Percentiles rank a stretch among this genome's conserved stretches.
Conservation (phyloP, 495 filamentous ascomycete genomes). For the Daldinia concentrica region DNA sequence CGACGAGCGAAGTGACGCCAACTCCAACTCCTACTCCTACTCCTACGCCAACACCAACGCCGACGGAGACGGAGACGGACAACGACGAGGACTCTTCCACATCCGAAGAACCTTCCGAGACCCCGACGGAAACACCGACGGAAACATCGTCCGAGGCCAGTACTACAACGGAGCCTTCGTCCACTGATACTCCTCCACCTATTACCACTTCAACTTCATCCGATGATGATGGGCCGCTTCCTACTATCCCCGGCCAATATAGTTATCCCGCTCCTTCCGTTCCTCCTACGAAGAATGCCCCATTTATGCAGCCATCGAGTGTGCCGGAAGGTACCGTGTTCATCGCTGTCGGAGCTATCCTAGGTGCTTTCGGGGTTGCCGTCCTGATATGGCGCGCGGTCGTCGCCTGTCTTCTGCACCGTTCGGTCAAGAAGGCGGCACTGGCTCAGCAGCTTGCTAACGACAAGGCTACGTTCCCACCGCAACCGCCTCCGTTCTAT, state of each 20-base stretch:
- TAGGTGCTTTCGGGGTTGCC: slow-evolving; percentile 81
- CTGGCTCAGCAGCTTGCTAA: slow-evolving; percentile 72
- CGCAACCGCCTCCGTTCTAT: slow-evolving; percentile 63
- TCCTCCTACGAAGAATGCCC: slow-evolving; percentile 83
- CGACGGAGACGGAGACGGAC: background rate
- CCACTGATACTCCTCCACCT: slow-evolving; percentile 40
- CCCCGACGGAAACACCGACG: slow-evolving; percentile 23
- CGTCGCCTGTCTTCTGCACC: slow-evolving; percentile 91
- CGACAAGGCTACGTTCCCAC: slow-evolving; percentile 65
- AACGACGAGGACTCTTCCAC: slow-evolving; percentile 15
- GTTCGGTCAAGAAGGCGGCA: slow-evolving; percentile 84
- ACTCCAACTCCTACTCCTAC: background rate
- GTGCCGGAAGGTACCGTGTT: slow-evolving; percentile 95
- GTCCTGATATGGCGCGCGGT: slow-evolving; percentile 88
- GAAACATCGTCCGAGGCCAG: slow-evolving; percentile 17
- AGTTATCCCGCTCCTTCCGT: slow-evolving; percentile 72
- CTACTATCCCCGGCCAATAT: slow-evolving; percentile 56
- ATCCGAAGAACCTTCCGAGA: slow-evolving; percentile 6
- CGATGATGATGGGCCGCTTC: slow-evolving; percentile 46
- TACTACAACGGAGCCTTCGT: slow-evolving; percentile 31
- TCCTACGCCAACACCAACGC: slow-evolving; percentile 38
- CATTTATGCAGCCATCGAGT: slow-evolving; percentile 93
- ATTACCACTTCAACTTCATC: slow-evolving; percentile 43
- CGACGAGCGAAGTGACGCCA: slow-evolving; percentile 18
- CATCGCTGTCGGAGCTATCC: slow-evolving; percentile 87